Evolutionary conservation across 768 basidiomycete species (phyloP), one percentile per base, ranked within the genome.

Genomic region (Sporobolomyces roseus): DNA sequence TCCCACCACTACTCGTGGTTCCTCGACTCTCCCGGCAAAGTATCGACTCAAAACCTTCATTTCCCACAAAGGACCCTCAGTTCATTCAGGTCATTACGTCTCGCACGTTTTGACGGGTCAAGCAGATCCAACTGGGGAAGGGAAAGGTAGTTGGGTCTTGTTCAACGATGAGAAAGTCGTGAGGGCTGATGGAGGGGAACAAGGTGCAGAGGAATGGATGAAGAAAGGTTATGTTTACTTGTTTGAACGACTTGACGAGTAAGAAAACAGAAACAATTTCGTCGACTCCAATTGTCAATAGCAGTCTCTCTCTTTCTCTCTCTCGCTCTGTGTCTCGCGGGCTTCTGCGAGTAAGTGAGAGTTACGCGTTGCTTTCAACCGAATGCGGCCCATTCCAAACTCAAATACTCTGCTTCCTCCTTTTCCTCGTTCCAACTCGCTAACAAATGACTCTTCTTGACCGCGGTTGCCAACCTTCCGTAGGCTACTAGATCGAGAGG

Each of bases 401-500:
- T 88, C 63, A 88, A 82, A 79, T 89, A 91, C 0, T 86, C 84
- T 3, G 85, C 89, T 68, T 82, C 79, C 48, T 83, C 81, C 74
- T 56, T 82, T 5, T 36, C 73, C 41, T 90, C 87, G 74, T 94
- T 86, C 88, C 89, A 96, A 36, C 87, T 85, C 74, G 92, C 96
- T 4, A 98, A 80, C 35, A 98, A 80, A 78, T 97, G 93, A 0
- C 91, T 86, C 79, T 99, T 99, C 79, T 97, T 98, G 13, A 96
- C 97, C 16, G 90, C 96, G 5, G 96, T 99, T 1, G 94, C 96
- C 38, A 99, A 80, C 38, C 96, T 84, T 23, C 96, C 96, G 77
- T 93, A 93, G 0, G 94, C 93, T 29, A 99, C 89, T 52, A 99
- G 85, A 78, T 98, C 92, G 86, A 94, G 90, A 7, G 96, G 93